These are phyloP conservation scores for Daldinia sp. DNA, from an alignment of 2,329 filamentous ascomycete species.

Conservation along the genomic window DNA sequence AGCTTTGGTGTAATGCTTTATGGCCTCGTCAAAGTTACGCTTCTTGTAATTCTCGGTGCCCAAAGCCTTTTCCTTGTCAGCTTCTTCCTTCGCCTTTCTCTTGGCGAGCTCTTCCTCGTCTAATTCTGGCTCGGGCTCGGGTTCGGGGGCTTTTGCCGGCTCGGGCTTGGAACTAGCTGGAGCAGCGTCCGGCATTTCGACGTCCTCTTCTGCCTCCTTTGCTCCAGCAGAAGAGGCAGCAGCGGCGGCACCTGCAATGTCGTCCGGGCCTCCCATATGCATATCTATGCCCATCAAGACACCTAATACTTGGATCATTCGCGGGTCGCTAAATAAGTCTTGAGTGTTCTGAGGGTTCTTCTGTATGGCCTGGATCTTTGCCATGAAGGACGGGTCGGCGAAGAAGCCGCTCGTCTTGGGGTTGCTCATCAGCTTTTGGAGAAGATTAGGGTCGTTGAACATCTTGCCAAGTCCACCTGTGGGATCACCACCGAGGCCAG, in stretches of 20 bases:
- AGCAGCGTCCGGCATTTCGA: slow-evolving; percentile 77
- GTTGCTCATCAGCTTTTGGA: slow-evolving; percentile 90
- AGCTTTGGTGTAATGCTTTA: slow-evolving; percentile 91
- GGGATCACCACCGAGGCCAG: slow-evolving; percentile 67
- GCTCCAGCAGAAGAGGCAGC: slow-evolving; percentile 41
- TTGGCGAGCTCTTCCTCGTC: slow-evolving; percentile 86
- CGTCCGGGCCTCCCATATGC: slow-evolving; percentile 63
- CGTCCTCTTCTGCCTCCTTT: slow-evolving; percentile 72
- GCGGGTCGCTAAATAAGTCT: slow-evolving; percentile 84
- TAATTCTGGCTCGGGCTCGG: slow-evolving; percentile 70
- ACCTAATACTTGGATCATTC: slow-evolving; percentile 93
- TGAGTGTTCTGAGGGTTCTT: slow-evolving; percentile 81
- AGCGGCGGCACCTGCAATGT: slow-evolving; percentile 47
- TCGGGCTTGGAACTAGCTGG: slow-evolving; percentile 55
- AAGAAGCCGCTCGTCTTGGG: slow-evolving; percentile 89
- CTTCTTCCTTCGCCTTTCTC: slow-evolving; percentile 89
- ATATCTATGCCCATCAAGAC: slow-evolving; percentile 95
- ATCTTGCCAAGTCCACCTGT: slow-evolving; percentile 83
- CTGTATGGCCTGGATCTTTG: slow-evolving; percentile 83
- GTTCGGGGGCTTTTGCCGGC: slow-evolving; percentile 54
- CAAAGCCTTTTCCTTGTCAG: slow-evolving; percentile 92
- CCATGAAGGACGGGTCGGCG: slow-evolving; percentile 86
- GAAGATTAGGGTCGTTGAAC: slow-evolving; percentile 91
- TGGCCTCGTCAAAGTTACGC: slow-evolving; percentile 93
- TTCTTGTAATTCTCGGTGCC: slow-evolving; percentile 99